These are phyloP conservation scores for Teratosphaeria gauchensis DNA, from an alignment of 2,329 filamentous ascomycete species.

Conservation along the genomic window DNA sequence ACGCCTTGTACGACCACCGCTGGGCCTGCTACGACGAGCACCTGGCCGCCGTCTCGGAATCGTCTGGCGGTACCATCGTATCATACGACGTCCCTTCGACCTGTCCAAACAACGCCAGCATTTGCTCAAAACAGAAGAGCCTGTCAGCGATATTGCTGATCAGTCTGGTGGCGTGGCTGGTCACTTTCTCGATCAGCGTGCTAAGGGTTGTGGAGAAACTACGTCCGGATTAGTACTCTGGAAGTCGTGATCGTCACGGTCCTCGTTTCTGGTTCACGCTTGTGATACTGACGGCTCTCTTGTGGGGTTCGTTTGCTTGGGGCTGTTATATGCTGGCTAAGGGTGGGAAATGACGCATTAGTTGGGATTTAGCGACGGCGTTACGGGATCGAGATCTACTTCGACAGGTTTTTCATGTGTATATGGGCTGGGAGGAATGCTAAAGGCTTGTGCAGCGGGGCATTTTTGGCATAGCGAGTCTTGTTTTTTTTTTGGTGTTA, in stretches of 20 bases:
- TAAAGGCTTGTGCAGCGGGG: conserved; percentile 46
- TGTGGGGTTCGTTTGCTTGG: not conserved
- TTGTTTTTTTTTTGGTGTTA: not conserved
- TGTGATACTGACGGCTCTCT: not conserved
- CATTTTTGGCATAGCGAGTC: conserved; percentile 46
- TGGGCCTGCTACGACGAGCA: conserved; percentile 38
- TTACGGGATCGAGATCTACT: not conserved
- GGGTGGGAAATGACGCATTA: not conserved
- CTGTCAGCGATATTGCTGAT: conserved; percentile 71
- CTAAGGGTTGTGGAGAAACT: conserved; percentile 30
- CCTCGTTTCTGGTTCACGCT: not conserved
- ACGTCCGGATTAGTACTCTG: conserved; percentile 21
- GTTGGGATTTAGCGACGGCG: not conserved
- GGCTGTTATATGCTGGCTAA: not conserved
- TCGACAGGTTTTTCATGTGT: not conserved
- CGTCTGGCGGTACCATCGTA: conserved; percentile 1
- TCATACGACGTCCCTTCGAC: conserved; percentile 19
- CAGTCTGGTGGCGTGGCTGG: conserved; percentile 78
- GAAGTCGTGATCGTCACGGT: not conserved
- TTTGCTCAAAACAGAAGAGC: conserved; percentile 57
- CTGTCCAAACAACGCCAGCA: conserved; percentile 29
- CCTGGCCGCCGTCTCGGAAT: conserved; percentile 8
- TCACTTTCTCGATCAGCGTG: conserved; percentile 74
- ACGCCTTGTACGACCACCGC: conserved; percentile 57
- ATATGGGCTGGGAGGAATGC: not conserved